These are phyloP conservation scores for Podaxis sp. DNA, from an alignment of 768 basidiomycete genomes.

Conservation along the genomic window DNA sequence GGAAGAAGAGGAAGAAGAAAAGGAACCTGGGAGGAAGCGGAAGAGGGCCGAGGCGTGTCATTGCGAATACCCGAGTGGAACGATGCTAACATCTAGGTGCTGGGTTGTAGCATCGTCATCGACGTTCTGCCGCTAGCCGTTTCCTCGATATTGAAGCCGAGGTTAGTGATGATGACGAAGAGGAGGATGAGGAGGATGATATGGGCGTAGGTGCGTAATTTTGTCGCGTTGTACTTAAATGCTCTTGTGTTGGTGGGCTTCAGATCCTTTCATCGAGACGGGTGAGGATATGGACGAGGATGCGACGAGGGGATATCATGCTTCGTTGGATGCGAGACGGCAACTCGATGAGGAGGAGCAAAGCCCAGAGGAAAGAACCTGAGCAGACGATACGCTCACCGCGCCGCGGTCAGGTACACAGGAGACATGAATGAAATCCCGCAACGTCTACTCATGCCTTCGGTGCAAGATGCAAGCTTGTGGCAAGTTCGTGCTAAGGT, in stretches of 20 bases:
- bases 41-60: slow-evolving; percentile 59
- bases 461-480: slow-evolving; percentile 90
- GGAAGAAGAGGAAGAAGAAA: slow-evolving; percentile 58
- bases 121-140: slow-evolving; percentile 62
- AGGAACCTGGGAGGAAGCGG: slow-evolving; percentile 49
- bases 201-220: slow-evolving; percentile 48
- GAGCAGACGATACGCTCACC: slow-evolving; percentile 71
- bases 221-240: slow-evolving; percentile 11
- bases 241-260: slow-evolving; percentile 2
- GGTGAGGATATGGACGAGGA: slow-evolving; percentile 68
- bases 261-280: slow-evolving; percentile 74
- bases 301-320: slow-evolving; percentile 58
- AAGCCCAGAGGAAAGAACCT: slow-evolving; percentile 79
- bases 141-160: slow-evolving; percentile 97
- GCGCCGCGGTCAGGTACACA: slow-evolving; percentile 71
- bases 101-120: slow-evolving; percentile 57
- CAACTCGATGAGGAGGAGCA: slow-evolving; percentile 72
- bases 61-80: background rate
- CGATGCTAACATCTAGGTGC: slow-evolving; percentile 11
- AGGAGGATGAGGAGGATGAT: slow-evolving; percentile 82
- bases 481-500: slow-evolving; percentile 97
- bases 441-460: slow-evolving; percentile 93
- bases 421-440: slow-evolving; percentile 94
- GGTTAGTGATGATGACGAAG: slow-evolving; percentile 96
- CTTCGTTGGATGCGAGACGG: slow-evolving; percentile 62